Evolutionary conservation across 805 yeast genomes (phyloP).

Genomic region (Hanseniaspora nectarophila): DNA sequence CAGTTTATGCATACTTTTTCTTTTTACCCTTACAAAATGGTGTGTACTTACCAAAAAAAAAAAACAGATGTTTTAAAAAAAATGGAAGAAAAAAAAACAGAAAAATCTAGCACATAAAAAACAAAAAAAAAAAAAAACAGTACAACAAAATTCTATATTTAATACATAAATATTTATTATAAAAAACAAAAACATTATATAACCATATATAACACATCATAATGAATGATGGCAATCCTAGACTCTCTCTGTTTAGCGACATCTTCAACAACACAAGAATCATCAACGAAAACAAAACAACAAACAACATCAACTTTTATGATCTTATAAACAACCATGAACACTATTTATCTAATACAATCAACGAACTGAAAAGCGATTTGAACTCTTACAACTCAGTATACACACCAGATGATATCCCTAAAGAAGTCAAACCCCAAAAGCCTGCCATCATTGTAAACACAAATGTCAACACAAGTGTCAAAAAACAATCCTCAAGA

Average conservation of each 20-base stretch:
- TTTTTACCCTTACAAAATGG: too few species aligned
- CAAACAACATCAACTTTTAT: not conserved
- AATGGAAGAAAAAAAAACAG: too few species aligned
- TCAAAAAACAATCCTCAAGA: not conserved
- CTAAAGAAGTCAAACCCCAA: not conserved
- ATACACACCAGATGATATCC: not conserved
- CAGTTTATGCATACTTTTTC: too few species aligned
- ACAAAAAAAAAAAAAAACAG: too few species aligned
- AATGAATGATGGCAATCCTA: constrained; percentile 5
- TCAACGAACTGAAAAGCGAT: not conserved
- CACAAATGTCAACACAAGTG: not conserved
- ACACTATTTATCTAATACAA: not conserved
- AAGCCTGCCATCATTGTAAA: too few species aligned
- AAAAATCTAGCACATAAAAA: too few species aligned
- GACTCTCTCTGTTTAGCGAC: constrained; percentile 8
- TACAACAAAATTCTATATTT: too few species aligned
- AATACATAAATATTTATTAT: too few species aligned
- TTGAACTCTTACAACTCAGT: not conserved
- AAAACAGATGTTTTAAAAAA: too few species aligned
- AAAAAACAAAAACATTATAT: too few species aligned
- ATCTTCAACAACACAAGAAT: constrained; percentile 11
- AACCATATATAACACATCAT: too few species aligned
- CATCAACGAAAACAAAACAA: not conserved
- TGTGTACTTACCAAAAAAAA: too few species aligned
- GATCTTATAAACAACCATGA: constrained; percentile 3